Base-by-base conservation (phyloP, 805 yeast species). In the Candida ovalis region DNA sequence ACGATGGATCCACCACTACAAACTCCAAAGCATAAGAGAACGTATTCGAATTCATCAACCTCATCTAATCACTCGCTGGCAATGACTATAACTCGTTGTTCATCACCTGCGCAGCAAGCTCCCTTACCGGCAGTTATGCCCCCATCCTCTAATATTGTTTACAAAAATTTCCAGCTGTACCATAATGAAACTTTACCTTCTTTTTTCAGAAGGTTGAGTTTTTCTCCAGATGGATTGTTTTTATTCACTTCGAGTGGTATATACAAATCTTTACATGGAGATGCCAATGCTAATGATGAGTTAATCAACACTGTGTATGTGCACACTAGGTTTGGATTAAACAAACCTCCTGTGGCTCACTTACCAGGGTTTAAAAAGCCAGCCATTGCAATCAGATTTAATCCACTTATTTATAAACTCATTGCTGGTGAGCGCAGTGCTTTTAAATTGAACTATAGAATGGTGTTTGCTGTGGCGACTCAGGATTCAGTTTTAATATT, bases 391-490 rank as follows among this genome's bases (percentile, higher is more conserved):
- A 78, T 89, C 12, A 68, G 85, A 15, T 94, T 94, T 66, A 84
- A 84, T 35, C 96, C 96, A 0, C 67, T 77, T 2, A 61, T 75
- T 32, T 91, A 83, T 62, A 68, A 71, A 47, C 65, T 74, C 32
- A 39, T 56, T 3, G 46, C 48, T 6, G 41, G 40, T 2, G 50
- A 50, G 17, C 52, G 44, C 8, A 44, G 51, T 21, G 75, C 75
- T 13, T 76, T 88, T 51, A 66, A 71, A 4, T 66, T 91, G 40
- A 86, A 88, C 1, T 90, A 94, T 60, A 78, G 89, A 52, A 78
- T 94, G 81, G 69, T 92, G 0, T 91, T 86, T 69, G 98, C 97
- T 0, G 86, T 94, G 18, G 98, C 97, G 0, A 91, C 97, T 0
- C 90, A 88, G 48, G 96, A 88, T 62, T 77, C 91, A 13, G 85